These are phyloP conservation scores for Cinnamomum micranthum DNA, from an alignment of 164 flowering plant species.

Conservation along the genomic window DNA sequence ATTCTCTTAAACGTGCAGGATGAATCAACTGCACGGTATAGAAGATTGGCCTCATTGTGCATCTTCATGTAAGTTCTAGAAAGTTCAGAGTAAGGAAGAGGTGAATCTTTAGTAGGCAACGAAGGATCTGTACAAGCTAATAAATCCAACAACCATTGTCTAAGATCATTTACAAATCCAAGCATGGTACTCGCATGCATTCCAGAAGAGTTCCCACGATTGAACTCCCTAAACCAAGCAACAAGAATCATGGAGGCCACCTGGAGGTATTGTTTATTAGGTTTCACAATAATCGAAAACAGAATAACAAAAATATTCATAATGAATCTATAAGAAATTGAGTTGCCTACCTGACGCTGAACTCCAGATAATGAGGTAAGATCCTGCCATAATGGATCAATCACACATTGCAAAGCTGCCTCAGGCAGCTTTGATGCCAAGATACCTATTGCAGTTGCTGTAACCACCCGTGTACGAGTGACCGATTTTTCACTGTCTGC, in stretches of 20 bases:
- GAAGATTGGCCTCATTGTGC: slow-evolving; percentile 76
- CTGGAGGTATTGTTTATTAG: slow-evolving; percentile 29
- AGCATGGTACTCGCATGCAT: slow-evolving; percentile 18
- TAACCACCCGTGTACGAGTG: slow-evolving; percentile 78
- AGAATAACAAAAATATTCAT: not conserved
- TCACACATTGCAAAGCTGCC: slow-evolving; percentile 42
- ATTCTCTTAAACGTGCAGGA: slow-evolving; percentile 35
- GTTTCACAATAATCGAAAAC: slow-evolving; percentile 1
- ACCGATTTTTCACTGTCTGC: slow-evolving; percentile 86
- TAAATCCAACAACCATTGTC: slow-evolving; percentile 68
- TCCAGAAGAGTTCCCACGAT: slow-evolving; percentile 19
- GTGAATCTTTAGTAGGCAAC: slow-evolving; percentile 77
- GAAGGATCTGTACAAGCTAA: slow-evolving; percentile 81
- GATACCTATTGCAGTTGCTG: slow-evolving; percentile 78
- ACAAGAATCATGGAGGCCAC: slow-evolving; percentile 87
- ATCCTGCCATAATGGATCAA: slow-evolving; percentile 68
- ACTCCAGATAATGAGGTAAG: slow-evolving; percentile 88
- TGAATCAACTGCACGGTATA: slow-evolving; percentile 48
- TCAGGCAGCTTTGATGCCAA: slow-evolving; percentile 72
- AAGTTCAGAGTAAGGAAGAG: slow-evolving; percentile 86
- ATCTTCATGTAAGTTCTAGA: slow-evolving; percentile 92
- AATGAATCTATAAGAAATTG: not conserved
- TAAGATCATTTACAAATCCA: slow-evolving; percentile 34
- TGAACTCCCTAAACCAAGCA: slow-evolving; percentile 91
- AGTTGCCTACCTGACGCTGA: slow-evolving; percentile 72